Percentiles rank a stretch among this genome's conserved stretches.
Evolutionary conservation across 2,329 filamentous ascomycete species (phyloP).

Genomic region (Fusarium xylarioides): DNA sequence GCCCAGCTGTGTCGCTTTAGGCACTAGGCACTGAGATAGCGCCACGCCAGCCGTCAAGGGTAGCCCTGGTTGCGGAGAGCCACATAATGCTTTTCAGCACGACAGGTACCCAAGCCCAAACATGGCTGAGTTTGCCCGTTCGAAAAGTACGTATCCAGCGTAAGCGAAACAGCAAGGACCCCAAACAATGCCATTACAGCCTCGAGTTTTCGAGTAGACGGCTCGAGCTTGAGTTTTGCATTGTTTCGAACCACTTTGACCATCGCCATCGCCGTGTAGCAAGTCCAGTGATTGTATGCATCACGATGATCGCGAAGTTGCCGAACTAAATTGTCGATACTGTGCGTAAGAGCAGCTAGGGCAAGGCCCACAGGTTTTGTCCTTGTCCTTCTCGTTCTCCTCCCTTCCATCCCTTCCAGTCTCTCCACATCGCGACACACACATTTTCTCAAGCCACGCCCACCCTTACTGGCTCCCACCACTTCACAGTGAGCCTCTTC

Average conservation of each 20-base stretch:
- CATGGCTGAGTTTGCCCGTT: constrained; percentile 31
- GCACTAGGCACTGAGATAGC: constrained; percentile 32
- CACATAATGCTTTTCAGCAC: constrained; percentile 39
- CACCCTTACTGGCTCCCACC: constrained; percentile 32
- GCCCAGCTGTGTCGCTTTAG: constrained; percentile 28
- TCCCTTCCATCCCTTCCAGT: constrained; percentile 39
- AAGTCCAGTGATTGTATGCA: constrained; percentile 11
- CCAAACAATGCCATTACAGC: constrained; percentile 15
- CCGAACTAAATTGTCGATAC: constrained; percentile 24
- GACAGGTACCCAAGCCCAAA: constrained; percentile 32
- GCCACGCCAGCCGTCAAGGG: constrained; percentile 38
- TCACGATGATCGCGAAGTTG: constrained; percentile 17
- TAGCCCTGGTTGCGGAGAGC: constrained; percentile 34
- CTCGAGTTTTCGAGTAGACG: constrained; percentile 9
- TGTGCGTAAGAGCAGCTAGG: constrained; percentile 38
- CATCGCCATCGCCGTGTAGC: constrained; percentile 22
- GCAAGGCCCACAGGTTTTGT: constrained; percentile 38
- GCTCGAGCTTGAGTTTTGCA: constrained; percentile 1
- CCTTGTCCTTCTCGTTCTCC: constrained; percentile 41
- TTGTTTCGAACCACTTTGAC: constrained; percentile 24
- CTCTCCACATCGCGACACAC: constrained; percentile 41
- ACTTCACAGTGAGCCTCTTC: constrained; percentile 29
- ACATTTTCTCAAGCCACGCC: constrained; percentile 36
- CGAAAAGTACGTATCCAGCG: constrained; percentile 30
- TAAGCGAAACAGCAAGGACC: constrained; percentile 10